A percentile compares a stretch with the other conserved stretches of the same genome.
These are phyloP conservation scores for Auricularia sp. DNA, from an alignment of 768 basidiomycete species.

Conservation along the genomic window DNA sequence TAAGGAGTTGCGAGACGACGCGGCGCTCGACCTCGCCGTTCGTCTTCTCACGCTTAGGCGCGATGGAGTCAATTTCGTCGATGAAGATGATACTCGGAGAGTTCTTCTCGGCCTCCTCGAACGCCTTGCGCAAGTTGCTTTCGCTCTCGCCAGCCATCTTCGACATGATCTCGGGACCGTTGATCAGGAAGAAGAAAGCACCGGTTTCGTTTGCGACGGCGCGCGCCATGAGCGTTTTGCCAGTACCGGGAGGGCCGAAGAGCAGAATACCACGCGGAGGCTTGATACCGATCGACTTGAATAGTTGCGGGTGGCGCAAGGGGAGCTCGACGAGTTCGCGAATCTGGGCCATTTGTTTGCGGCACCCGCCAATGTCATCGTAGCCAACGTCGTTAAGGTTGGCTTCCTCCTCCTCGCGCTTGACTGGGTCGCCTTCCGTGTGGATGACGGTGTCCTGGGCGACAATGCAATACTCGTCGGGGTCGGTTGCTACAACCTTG, in stretches of 20 bases:
- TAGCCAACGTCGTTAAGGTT: constrained; percentile 96
- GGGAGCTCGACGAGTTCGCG: constrained; percentile 98
- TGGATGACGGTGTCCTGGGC: constrained; percentile 98
- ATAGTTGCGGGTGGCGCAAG: constrained; percentile 94
- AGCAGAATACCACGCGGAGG: constrained; percentile 97
- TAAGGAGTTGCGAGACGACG: constrained; percentile 95
- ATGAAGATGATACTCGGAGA: constrained; percentile 99
- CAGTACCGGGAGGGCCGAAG: constrained; percentile 97
- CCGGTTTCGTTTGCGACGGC: constrained; percentile 99
- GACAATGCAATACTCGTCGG: constrained; percentile 96
- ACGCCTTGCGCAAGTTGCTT: constrained; percentile 94
- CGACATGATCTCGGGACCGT: constrained; percentile 99
- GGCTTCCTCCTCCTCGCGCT: constrained; percentile 96
- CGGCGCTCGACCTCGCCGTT: constrained; percentile 99
- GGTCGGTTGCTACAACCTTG: constrained; percentile 98
- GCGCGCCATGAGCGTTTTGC: constrained; percentile 99
- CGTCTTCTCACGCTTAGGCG: constrained; percentile 99
- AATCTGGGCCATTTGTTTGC: constrained; percentile 99
- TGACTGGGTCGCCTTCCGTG: constrained; percentile 97
- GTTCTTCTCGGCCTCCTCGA: constrained; percentile 99
- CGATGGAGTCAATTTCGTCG: constrained; percentile 98
- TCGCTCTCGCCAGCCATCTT: constrained; percentile 99
- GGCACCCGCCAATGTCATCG: constrained; percentile 97
- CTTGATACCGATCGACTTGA: constrained; percentile 99
- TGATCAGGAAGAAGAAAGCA: constrained; percentile 99